Conservation (phyloP, 2,329 filamentous ascomycete species). For the Xylariaceae sp. region DNA sequence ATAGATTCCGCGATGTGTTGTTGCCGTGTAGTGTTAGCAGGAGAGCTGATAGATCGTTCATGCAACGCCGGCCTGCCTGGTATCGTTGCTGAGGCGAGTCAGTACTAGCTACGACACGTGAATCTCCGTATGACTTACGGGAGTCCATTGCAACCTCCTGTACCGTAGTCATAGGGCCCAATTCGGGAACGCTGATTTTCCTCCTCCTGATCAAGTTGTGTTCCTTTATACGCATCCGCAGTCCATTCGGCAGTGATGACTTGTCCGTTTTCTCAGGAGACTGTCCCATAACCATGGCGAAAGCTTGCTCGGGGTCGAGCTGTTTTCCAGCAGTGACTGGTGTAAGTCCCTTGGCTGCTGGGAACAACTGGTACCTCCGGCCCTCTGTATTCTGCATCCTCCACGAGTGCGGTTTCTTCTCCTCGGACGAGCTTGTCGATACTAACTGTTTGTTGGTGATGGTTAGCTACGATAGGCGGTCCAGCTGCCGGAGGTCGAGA, state of each 20-base stretch:
- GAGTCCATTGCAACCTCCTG: conserved; percentile 71
- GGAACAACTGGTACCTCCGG: conserved; percentile 65
- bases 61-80: conserved; percentile 66
- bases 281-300: conserved; percentile 44
- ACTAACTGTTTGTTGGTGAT: conserved; percentile 31
- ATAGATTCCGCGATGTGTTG: conserved; percentile 45
- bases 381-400: conserved; percentile 61
- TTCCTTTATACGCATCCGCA: conserved; percentile 60
- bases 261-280: conserved; percentile 46
- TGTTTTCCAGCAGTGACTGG: conserved; percentile 47
- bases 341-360: conserved; percentile 52
- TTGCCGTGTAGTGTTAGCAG: conserved; percentile 53
- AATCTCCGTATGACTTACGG: conserved; percentile 53
- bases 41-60: conserved; percentile 66
- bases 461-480: conserved; percentile 34
- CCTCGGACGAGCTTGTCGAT: conserved; percentile 40
- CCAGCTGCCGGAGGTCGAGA: conserved; percentile 16
- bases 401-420: conserved; percentile 56
- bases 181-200: conserved; percentile 66
- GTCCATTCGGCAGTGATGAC: conserved; percentile 41
- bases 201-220: conserved; percentile 59
- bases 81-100: conserved; percentile 60
- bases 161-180: conserved; percentile 70
- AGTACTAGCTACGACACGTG: conserved; percentile 18
- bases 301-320: conserved; percentile 54